Base-by-base conservation (phyloP, 345 rosid species). In the Abelmoschus esculentus region DNA sequence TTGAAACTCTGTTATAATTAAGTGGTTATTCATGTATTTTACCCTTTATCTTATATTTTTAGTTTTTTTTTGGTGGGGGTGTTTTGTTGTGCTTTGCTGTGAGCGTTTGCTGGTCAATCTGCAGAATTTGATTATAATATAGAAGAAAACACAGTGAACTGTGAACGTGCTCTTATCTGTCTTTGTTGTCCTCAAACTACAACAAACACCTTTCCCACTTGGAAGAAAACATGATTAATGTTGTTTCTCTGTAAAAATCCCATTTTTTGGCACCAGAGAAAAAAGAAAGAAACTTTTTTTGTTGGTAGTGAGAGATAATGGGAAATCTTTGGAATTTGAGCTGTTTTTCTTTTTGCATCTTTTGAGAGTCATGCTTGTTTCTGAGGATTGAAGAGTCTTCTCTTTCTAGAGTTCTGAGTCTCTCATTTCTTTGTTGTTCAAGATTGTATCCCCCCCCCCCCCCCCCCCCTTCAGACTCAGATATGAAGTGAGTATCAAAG, bases 281-380 rank as follows among this genome's bases (percentile, higher is more conserved):
- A 13, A 13, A 12, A 36, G 13, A 22, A 22, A 22, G 1, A 4
- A 5, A 4, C 26, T 22, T 22, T 22, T 22, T 22, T 22, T 22
- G 26, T 22, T 22, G 26, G 0, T 22, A 22, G 26, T 22, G 26
- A 22, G 26, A 22, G 18, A 19, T 10, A 76, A 78, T 66, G 31
- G 66, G 13, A 22, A 69, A 15, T 67, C 79, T 78, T 89, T 67
- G 97, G 88, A 86, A 75, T 83, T 80, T 80, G 96, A 77, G 91
- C 82, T 79, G 70, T 68, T 82, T 86, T 85, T 55, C 86, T 77
- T 79, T 22, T 22, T 22, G 1, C 26, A 22, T 22, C 96, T 91
- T 89, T 89, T 83, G 83, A 89, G 92, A 86, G 62, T 80, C 90
- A 85, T 86, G 90, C 90, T 74, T 80, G 73, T 74, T 78, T 80